Conservation (phyloP, 805 yeast species). For the Metschnikowia noctiluminum region DNA sequence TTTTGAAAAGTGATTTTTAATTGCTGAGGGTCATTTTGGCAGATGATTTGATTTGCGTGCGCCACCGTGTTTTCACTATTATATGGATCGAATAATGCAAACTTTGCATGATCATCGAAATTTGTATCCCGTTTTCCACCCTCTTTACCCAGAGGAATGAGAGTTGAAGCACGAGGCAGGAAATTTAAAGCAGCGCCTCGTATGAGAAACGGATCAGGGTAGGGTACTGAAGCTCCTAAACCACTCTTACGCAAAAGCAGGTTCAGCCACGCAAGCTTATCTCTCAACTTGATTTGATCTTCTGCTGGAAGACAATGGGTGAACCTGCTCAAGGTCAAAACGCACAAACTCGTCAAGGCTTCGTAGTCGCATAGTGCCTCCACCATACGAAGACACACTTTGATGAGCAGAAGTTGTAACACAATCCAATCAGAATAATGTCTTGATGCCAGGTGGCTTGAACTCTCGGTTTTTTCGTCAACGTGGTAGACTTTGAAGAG, state of each 20-base stretch:
- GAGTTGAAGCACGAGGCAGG: constrained; percentile 4
- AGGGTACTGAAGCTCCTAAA: constrained; percentile 33
- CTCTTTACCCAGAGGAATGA: constrained; percentile 3
- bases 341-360: constrained; percentile 41
- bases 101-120: background rate
- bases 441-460: constrained; percentile 18
- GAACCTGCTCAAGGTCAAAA: constrained; percentile 54
- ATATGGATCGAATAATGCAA: constrained; percentile 51
- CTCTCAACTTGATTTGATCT: constrained; percentile 52
- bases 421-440: constrained; percentile 46
- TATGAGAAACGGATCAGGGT: constrained; percentile 74
- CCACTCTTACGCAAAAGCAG: constrained; percentile 23
- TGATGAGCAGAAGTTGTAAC: constrained; percentile 54
- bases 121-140: background rate
- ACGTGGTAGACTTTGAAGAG: constrained; percentile 56
- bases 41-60: constrained; percentile 46
- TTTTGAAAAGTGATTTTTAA: constrained; percentile 62
- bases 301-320: constrained; percentile 49
- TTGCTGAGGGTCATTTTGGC: constrained; percentile 53
- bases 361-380: constrained; percentile 47
- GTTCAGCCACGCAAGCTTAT: constrained; percentile 25
- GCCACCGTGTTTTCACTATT: constrained; percentile 26
- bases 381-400: constrained; percentile 50
- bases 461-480: constrained; percentile 32
- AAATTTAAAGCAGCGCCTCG: constrained; percentile 42